Evolutionary conservation across 305 asterid species (phyloP).

Genomic region (Salvia sclarea): DNA sequence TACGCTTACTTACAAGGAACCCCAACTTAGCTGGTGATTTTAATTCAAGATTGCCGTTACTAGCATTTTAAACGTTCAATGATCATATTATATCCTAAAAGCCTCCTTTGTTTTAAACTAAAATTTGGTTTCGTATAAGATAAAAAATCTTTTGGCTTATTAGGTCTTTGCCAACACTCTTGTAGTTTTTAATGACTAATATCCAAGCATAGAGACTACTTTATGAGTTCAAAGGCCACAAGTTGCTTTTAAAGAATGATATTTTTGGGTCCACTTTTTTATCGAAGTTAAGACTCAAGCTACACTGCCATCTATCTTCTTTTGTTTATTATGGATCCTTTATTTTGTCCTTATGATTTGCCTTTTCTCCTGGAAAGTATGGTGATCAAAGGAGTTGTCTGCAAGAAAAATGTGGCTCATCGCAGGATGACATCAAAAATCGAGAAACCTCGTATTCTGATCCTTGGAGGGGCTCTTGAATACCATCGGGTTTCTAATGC

Average conservation of each 20-base stretch:
- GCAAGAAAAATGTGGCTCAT: constrained; percentile 93
- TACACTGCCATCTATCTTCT: neutral
- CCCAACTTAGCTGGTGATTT: neutral
- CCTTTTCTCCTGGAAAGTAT: constrained; percentile 46
- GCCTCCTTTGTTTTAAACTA: neutral
- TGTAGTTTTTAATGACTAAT: neutral
- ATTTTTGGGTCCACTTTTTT: neutral
- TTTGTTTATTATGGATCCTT: constrained; percentile 23
- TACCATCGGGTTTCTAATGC: constrained; percentile 90
- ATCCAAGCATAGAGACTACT: neutral
- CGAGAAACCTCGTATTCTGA: constrained; percentile 78
- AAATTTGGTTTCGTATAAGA: neutral
- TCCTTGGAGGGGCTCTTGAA: constrained; percentile 95
- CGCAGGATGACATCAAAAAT: constrained; percentile 83
- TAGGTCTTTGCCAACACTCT: neutral
- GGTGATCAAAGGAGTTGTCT: constrained; percentile 93
- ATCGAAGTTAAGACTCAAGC: constrained; percentile 18
- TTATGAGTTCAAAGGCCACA: constrained; percentile 15
- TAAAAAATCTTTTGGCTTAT: neutral
- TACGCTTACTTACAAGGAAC: neutral
- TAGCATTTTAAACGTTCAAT: neutral
- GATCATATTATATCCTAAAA: neutral
- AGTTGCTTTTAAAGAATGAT: neutral
- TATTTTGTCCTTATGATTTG: constrained; percentile 31
- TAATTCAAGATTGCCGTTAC: neutral